A percentile compares a stretch with the other conserved stretches of the same genome.
phyloP scores from a whole-genome alignment of 495 filamentous ascomycete genomes.

The Aspergillus ostianus region DNA sequence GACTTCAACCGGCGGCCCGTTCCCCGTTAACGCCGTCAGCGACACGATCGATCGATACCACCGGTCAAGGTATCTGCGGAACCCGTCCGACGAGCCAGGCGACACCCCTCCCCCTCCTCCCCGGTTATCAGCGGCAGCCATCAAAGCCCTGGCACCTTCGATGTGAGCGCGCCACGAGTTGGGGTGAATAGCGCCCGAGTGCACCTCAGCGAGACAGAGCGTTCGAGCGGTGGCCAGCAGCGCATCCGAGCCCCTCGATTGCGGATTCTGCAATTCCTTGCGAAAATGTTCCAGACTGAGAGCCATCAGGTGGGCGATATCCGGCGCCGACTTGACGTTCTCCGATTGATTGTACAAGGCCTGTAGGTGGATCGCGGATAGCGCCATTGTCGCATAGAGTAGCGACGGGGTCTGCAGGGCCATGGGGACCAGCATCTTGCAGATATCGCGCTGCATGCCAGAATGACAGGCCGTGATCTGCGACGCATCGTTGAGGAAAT shows the following conservation, averaged over 20 bases:
- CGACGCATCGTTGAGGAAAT: slow-evolving; percentile 48
- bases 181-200: slow-evolving; percentile 46
- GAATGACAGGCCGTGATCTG: slow-evolving; percentile 46
- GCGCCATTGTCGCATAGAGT: slow-evolving; percentile 45
- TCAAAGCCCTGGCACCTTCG: slow-evolving; percentile 43
- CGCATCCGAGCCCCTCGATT: slow-evolving; percentile 37
- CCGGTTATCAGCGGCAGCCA: slow-evolving; percentile 31
- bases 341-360: slow-evolving; percentile 44
- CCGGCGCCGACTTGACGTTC: slow-evolving; percentile 42
- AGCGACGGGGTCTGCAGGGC: slow-evolving; percentile 46
- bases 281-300: slow-evolving; percentile 47
- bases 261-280: slow-evolving; percentile 40
- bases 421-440: slow-evolving; percentile 48
- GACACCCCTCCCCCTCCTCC: slow-evolving; percentile 31
- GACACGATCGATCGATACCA: slow-evolving; percentile 50
- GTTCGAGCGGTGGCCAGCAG: slow-evolving; percentile 48
- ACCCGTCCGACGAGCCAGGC: slow-evolving; percentile 32
- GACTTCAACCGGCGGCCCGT: slow-evolving; percentile 42
- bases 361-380: slow-evolving; percentile 49
- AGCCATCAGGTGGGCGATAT: slow-evolving; percentile 46
- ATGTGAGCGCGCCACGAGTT: slow-evolving; percentile 50
- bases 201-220: slow-evolving; percentile 48
- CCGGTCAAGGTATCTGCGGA: slow-evolving; percentile 44
- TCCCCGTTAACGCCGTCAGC: slow-evolving; percentile 45
- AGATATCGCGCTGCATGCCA: slow-evolving; percentile 48